Percentiles rank a stretch among this genome's conserved stretches.
Conservation (phyloP, 176 grass and related monocot species). For the Guadua angustifolia region DNA sequence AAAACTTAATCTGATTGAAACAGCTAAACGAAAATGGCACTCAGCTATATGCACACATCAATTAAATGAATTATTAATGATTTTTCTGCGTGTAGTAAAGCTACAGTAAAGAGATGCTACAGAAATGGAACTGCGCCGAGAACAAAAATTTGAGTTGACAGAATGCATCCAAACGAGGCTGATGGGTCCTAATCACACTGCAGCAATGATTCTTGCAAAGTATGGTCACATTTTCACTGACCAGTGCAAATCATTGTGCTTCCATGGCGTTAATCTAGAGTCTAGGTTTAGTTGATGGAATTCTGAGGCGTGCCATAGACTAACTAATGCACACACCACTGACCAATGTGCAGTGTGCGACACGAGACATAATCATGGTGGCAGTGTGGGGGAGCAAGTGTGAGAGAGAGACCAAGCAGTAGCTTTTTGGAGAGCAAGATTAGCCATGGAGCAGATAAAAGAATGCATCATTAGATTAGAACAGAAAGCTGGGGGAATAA, state of each 20-base stretch:
- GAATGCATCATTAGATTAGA: conserved; percentile 40
- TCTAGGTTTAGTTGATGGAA: conserved; percentile 9
- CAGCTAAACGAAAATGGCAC: conserved; percentile 8
- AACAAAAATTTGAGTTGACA: not conserved
- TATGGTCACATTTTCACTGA: not conserved
- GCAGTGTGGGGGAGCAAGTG: not conserved
- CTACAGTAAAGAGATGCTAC: not conserved
- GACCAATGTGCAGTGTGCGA: not conserved
- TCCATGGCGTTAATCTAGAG: conserved; percentile 39
- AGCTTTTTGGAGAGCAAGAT: not conserved
- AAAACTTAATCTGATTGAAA: not conserved
- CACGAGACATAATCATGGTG: conserved; percentile 43
- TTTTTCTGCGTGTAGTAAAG: not conserved
- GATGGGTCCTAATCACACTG: not conserved
- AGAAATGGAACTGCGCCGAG: not conserved
- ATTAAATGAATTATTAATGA: not conserved
- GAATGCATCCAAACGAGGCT: not conserved
- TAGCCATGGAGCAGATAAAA: conserved; percentile 18
- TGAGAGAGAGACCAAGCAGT: not conserved
- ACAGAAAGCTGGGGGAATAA: conserved; percentile 30
- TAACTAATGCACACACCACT: conserved; percentile 31
- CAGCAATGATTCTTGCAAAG: conserved; percentile 6
- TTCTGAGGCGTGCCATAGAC: conserved; percentile 33
- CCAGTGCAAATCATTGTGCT: conserved; percentile 24
- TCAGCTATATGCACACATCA: not conserved